Evolutionary conservation across 306 rosid species (phyloP).

Genomic region (Cajanus cajan): DNA sequence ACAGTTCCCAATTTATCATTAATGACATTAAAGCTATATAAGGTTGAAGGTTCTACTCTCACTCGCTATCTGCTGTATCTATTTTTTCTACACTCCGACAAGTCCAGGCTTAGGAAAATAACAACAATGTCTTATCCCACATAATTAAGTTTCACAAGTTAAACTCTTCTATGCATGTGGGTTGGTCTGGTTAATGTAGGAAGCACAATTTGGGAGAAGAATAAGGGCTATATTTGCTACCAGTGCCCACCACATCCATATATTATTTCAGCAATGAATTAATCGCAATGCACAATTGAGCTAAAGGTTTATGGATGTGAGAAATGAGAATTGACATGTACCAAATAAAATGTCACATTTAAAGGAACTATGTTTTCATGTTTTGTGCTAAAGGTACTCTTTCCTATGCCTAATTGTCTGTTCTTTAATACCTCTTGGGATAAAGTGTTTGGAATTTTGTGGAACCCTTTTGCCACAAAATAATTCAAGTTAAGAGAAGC

Average conservation of each 20-base stretch:
- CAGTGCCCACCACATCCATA: constrained; percentile 23
- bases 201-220: constrained; percentile 27
- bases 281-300: constrained; percentile 33
- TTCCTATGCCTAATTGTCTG: constrained; percentile 31
- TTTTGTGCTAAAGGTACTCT: constrained; percentile 31
- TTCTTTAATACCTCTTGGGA: constrained; percentile 34
- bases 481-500: constrained; percentile 30
- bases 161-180: constrained; percentile 19
- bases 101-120: constrained; percentile 26
- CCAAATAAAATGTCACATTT: constrained; percentile 38
- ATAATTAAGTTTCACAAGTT: constrained; percentile 29
- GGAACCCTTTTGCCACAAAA: constrained; percentile 31
- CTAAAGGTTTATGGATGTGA: constrained; percentile 26
- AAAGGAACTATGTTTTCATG: constrained; percentile 24
- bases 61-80: not conserved
- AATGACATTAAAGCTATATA: constrained; percentile 28
- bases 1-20: not conserved
- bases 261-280: constrained; percentile 28
- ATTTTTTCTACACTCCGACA: constrained; percentile 26
- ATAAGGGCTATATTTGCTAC: constrained; percentile 13
- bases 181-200: constrained; percentile 43
- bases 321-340: constrained; percentile 53
- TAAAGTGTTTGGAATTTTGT: constrained; percentile 42
- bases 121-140: constrained; percentile 17
- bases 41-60: not conserved